phyloP scores from a whole-genome alignment of 345 rosid species.

The Kernera saxatilis region DNA sequence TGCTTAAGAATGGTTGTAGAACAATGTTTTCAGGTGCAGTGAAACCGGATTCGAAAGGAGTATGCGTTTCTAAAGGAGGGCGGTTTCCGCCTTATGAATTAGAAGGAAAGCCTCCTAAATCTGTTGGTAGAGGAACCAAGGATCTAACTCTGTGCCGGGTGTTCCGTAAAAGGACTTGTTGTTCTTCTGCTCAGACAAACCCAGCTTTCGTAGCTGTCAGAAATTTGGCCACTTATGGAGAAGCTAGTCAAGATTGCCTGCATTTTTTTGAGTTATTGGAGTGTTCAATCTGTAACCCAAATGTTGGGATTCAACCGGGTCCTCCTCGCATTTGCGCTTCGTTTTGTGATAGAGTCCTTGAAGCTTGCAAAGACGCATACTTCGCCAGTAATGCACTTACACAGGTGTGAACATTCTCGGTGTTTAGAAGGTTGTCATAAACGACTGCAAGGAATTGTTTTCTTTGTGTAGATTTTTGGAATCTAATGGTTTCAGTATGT shows the following conservation, averaged over 20 bases:
- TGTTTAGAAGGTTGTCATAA: not conserved
- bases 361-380: slow-evolving; percentile 80
- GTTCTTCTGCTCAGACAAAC: slow-evolving; percentile 75
- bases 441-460: not conserved
- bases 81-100: slow-evolving; percentile 65
- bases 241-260: slow-evolving; percentile 71
- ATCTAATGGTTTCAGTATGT: not conserved
- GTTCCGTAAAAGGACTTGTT: slow-evolving; percentile 80
- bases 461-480: not conserved
- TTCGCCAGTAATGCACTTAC: slow-evolving; percentile 71
- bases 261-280: slow-evolving; percentile 83
- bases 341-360: slow-evolving; percentile 67
- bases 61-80: slow-evolving; percentile 83
- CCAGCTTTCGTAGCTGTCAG: slow-evolving; percentile 74
- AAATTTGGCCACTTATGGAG: slow-evolving; percentile 78
- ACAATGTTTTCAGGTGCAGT: slow-evolving; percentile 36
- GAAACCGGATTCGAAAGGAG: slow-evolving; percentile 34
- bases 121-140: slow-evolving; percentile 59
- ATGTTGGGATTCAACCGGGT: slow-evolving; percentile 75
- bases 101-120: slow-evolving; percentile 75
- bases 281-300: slow-evolving; percentile 94
- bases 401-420: slow-evolving; percentile 33
- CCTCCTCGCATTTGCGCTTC: slow-evolving; percentile 76
- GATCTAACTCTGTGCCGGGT: slow-evolving; percentile 81
- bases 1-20: slow-evolving; percentile 8